Conservation (phyloP, 129 eudicot genomes). For the Ambrosia trifida region DNA sequence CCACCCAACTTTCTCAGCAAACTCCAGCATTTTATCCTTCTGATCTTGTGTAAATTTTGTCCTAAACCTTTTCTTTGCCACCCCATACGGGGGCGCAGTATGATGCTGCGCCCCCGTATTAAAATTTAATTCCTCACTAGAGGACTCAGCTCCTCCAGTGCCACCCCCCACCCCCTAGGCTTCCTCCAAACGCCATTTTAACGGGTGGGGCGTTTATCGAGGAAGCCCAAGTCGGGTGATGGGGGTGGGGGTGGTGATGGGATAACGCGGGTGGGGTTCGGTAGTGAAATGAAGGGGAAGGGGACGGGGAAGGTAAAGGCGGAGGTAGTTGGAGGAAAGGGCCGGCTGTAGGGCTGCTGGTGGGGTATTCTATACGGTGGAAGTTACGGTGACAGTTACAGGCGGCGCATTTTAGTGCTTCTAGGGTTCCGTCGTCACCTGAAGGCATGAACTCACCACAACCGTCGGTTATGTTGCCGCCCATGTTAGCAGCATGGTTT, state of each 20-base stretch:
- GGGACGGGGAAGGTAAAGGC: constrained; percentile 54
- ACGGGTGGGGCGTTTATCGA: constrained; percentile 58
- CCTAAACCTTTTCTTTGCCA: constrained; percentile 55
- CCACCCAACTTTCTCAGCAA: constrained; percentile 92
- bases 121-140: constrained; percentile 74
- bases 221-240: constrained; percentile 51
- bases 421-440: constrained; percentile 86
- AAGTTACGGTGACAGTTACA: constrained; percentile 96
- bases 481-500: constrained; percentile 87
- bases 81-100: constrained; percentile 43
- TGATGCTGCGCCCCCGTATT: constrained; percentile 22
- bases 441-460: constrained; percentile 97
- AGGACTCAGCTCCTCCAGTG: constrained; percentile 48
- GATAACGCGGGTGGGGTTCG: constrained; percentile 31
- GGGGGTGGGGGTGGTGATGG: constrained; percentile 31
- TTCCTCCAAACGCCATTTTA: constrained; percentile 59
- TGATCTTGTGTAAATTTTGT: constrained; percentile 82
- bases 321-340: constrained; percentile 73
- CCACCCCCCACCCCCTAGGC: constrained; percentile 24
- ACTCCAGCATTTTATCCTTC: constrained; percentile 85
- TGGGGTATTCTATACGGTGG: constrained; percentile 69
- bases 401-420: constrained; percentile 91
- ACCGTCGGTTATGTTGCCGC: constrained; percentile 89
- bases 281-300: constrained; percentile 43
- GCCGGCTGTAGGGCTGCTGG: constrained; percentile 32